Conservation (phyloP, 345 rosid genomes). For the Populus simonii region DNA sequence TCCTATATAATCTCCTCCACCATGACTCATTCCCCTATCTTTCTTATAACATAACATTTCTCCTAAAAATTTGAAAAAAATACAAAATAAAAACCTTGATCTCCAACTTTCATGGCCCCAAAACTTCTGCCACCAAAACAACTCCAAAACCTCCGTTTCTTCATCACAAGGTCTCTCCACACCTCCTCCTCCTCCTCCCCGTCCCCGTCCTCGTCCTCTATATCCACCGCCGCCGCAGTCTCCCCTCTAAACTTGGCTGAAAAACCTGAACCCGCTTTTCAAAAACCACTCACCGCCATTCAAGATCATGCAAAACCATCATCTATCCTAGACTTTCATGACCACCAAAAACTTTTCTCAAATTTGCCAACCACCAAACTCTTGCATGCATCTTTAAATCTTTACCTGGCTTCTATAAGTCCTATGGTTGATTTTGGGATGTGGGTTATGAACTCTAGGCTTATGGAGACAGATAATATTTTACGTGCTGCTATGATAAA, state of each 20-base stretch:
- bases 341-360: constrained; percentile 53
- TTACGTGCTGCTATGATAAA: constrained; percentile 40
- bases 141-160: constrained; percentile 33
- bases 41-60: background rate
- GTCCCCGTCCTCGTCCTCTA: constrained; percentile 24
- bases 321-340: constrained; percentile 42
- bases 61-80: background rate
- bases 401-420: constrained; percentile 54
- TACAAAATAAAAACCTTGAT: constrained; percentile 7
- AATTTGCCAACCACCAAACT: constrained; percentile 44
- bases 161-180: constrained; percentile 34
- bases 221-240: constrained; percentile 8
- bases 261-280: constrained; percentile 14
- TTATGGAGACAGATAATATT: constrained; percentile 39
- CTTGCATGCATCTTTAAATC: constrained; percentile 46
- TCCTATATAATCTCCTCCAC: no score
- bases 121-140: constrained; percentile 37
- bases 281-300: background rate
- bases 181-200: constrained; percentile 42
- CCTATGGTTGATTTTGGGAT: constrained; percentile 67
- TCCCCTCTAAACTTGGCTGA: constrained; percentile 14
- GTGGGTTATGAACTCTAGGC: constrained; percentile 71
- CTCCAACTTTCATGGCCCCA: constrained; percentile 40
- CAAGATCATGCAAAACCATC: background rate
- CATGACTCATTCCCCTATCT: background rate